phyloP scores from a whole-genome alignment of 768 basidiomycete genomes.

The Chiua virens region DNA sequence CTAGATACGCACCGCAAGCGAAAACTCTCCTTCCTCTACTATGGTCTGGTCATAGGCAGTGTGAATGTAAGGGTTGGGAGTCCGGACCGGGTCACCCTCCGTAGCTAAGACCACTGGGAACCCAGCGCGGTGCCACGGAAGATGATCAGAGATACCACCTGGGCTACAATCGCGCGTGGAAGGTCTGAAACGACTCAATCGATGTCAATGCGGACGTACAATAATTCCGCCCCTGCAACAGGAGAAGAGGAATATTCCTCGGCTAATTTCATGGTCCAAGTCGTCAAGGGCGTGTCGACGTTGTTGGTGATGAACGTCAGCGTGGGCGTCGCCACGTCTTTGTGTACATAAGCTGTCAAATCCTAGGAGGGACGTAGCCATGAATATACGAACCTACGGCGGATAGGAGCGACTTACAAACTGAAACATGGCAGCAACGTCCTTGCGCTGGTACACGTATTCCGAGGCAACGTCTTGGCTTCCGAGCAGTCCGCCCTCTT shows the following conservation, averaged over 20 bases:
- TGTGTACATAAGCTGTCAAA: constrained; percentile 38
- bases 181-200: no score
- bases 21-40: constrained; percentile 41
- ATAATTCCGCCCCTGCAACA: constrained; percentile 19
- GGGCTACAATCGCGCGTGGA: constrained; percentile 9
- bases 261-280: constrained; percentile 34
- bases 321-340: constrained; percentile 1
- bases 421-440: constrained; percentile 52
- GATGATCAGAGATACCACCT: constrained; percentile 46
- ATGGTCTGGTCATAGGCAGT: constrained; percentile 26
- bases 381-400: no score
- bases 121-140: constrained; percentile 45
- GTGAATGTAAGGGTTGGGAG: constrained; percentile 45
- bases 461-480: constrained; percentile 51
- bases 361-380: constrained; percentile 13
- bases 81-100: constrained; percentile 41
- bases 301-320: constrained; percentile 33
- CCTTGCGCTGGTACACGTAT: constrained; percentile 45
- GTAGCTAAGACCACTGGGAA: constrained; percentile 43
- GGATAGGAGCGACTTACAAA: constrained; percentile 34
- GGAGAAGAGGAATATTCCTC: constrained; percentile 28
- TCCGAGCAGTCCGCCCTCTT: constrained; percentile 39
- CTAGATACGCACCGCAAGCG: constrained; percentile 29
- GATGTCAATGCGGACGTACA: constrained; percentile 26
- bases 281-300: constrained; percentile 47